Evolutionary conservation across 805 yeast species (phyloP).

Genomic region (Schwanniomyces occidentalis): DNA sequence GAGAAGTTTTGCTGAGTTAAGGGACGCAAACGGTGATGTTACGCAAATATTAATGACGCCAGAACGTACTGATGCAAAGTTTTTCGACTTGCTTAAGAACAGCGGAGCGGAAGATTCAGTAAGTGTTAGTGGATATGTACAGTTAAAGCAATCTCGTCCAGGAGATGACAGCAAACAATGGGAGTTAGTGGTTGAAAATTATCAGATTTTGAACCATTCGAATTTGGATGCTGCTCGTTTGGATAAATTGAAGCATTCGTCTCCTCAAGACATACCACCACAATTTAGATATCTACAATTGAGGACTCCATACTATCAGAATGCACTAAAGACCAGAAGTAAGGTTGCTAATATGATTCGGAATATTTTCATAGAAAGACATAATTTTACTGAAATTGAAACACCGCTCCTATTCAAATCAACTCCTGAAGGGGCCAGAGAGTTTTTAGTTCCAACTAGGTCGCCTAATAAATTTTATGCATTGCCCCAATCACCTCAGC

Average conservation of each 20-base stretch:
- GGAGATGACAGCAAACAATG: constrained; percentile 29
- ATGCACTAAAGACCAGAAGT: constrained; percentile 57
- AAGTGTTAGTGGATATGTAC: constrained; percentile 58
- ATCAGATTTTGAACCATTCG: constrained; percentile 63
- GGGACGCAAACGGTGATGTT: constrained; percentile 70
- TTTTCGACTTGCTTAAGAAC: constrained; percentile 41
- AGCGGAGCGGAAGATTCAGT: constrained; percentile 73
- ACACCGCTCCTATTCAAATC: constrained; percentile 93
- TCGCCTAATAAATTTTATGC: constrained; percentile 68
- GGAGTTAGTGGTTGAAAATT: constrained; percentile 57
- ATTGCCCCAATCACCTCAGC: constrained; percentile 96
- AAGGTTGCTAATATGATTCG: constrained; percentile 51
- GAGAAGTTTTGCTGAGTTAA: constrained; percentile 68
- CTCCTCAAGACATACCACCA: constrained; percentile 65
- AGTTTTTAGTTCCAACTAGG: constrained; percentile 91
- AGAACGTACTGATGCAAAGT: constrained; percentile 41
- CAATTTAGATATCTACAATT: constrained; percentile 81
- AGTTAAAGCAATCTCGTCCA: constrained; percentile 28
- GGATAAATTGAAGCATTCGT: constrained; percentile 52
- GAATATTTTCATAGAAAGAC: constrained; percentile 32
- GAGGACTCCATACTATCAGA: constrained; percentile 58
- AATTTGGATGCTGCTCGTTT: constrained; percentile 68
- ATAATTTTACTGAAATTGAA: constrained; percentile 76
- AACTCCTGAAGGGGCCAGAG: constrained; percentile 98
- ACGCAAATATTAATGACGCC: constrained; percentile 50